Conservation (phyloP, 2,329 filamentous ascomycete genomes). For the Cladosporium sp. region DNA sequence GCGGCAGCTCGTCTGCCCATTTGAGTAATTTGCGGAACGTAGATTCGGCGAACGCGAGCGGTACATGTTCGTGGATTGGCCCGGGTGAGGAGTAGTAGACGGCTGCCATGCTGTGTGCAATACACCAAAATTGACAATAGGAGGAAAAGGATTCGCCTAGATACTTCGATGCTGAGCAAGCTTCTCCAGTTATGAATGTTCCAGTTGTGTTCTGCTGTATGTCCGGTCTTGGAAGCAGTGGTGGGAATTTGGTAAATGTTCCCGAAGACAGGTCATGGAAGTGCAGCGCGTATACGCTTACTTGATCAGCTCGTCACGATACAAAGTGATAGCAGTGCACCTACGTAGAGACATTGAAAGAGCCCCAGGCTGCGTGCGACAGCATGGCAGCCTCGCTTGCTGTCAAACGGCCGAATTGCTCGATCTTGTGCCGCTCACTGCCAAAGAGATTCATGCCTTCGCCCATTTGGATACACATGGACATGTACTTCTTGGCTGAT, state of each 20-base stretch:
- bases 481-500: not conserved
- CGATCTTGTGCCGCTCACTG: not conserved
- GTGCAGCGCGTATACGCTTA: not conserved
- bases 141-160: not conserved
- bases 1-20: not conserved
- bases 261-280: not conserved
- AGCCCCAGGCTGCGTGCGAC: not conserved
- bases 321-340: not conserved
- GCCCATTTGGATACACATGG: not conserved
- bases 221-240: not conserved
- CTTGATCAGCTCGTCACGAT: not conserved
- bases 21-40: not conserved
- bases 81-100: not conserved
- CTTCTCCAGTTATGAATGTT: not conserved
- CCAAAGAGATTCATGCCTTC: not conserved
- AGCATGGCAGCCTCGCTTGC: not conserved
- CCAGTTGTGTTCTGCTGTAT: not conserved
- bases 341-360: conserved; percentile 1
- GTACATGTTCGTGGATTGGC: not conserved
- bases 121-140: conserved; percentile 4
- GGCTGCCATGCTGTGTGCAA: not conserved
- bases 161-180: not conserved
- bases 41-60: not conserved
- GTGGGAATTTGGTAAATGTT: not conserved
- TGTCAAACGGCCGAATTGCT: not conserved